Base-by-base conservation (phyloP, 768 basidiomycete genomes). In the Auricularia heimuer region DNA sequence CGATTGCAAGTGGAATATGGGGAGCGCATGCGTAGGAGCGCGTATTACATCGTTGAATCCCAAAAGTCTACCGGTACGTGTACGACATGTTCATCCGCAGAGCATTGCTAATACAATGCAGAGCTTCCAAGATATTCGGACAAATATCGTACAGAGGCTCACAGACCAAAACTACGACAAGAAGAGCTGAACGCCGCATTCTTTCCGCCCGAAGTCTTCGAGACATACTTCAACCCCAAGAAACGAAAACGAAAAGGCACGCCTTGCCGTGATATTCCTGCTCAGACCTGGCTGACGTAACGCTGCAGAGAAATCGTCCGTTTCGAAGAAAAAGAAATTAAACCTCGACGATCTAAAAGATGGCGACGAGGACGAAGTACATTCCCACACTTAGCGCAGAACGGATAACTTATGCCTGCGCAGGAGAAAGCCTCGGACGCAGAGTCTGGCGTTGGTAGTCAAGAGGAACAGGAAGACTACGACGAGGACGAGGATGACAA, bases 401-500 rank as follows among this genome's bases (percentile, higher is more conserved):
- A 29, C 29, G 2, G 29, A 29, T 29, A 29, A 29, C 29, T 29
- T 29, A 42, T 42, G 8, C 7, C 12, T 42, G 7, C 39, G 39
- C 39, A 42, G 39, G 39, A 42, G 39, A 42, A 84, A 63, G 14
- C 74, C 66, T 24, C 24, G 14, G 33, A 39, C 62, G 42, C 33
- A 45, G 51, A 42, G 3, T 90, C 88, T 36, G 85, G 89, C 16
- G 80, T 74, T 33, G 88, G 84, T 24, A 89, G 88, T 11, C 85
- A 88, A 69, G 82, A 74, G 36, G 81, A 75, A 6, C 84, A 85
- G 47, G 85, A 84, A 33, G 90, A 93, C 73, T 92, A 92, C 71
- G 89, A 92, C 37, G 92, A 95, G 73, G 67, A 76, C 14, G 91
- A 92, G 70, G 92, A 93, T 71, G 92, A 93, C 74, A 92, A 94